These are phyloP conservation scores for Spiromyces aspiralis DNA, from an alignment of 371 early-diverging fungal species.

Conservation along the genomic window DNA sequence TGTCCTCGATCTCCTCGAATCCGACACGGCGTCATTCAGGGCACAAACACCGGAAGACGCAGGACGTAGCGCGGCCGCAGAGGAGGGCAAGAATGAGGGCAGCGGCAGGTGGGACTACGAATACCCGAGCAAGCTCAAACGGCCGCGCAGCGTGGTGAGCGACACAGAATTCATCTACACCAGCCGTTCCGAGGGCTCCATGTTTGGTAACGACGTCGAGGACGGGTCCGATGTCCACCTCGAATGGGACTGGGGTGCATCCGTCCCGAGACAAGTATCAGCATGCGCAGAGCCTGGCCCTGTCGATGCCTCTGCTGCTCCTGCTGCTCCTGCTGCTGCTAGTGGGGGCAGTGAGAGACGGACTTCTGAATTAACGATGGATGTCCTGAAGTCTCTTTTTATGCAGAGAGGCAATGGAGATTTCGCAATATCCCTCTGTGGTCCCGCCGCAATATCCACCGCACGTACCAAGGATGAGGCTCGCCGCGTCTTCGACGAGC, in stretches of 20 bases:
- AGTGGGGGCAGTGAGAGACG: no score
- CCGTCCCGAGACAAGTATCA: no score
- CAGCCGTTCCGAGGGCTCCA: neutral
- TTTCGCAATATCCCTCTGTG: neutral
- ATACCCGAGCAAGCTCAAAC: constrained; percentile 1
- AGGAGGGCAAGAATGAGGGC: no score
- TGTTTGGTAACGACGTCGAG: neutral
- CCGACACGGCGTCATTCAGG: no score
- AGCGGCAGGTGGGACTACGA: neutral
- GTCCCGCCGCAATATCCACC: neutral
- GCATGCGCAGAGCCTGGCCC: neutral
- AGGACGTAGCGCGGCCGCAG: neutral
- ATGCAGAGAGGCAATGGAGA: no score
- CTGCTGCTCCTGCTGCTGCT: no score
- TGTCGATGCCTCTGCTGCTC: neutral
- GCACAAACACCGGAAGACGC: neutral
- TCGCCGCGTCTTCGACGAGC: neutral
- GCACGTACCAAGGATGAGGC: neutral
- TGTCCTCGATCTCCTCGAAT: no score
- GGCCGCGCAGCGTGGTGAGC: constrained; percentile 16
- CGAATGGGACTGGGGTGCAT: constrained; percentile 28
- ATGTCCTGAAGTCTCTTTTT: neutral
- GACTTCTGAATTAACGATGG: neutral
- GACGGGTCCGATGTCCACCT: constrained; percentile 9
- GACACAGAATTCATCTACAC: constrained; percentile 12